A percentile compares a stretch with the other conserved stretches of the same genome.
These are phyloP conservation scores for Exophiala xenobiotica DNA, from an alignment of 2,329 filamentous ascomycete genomes.

Conservation along the genomic window DNA sequence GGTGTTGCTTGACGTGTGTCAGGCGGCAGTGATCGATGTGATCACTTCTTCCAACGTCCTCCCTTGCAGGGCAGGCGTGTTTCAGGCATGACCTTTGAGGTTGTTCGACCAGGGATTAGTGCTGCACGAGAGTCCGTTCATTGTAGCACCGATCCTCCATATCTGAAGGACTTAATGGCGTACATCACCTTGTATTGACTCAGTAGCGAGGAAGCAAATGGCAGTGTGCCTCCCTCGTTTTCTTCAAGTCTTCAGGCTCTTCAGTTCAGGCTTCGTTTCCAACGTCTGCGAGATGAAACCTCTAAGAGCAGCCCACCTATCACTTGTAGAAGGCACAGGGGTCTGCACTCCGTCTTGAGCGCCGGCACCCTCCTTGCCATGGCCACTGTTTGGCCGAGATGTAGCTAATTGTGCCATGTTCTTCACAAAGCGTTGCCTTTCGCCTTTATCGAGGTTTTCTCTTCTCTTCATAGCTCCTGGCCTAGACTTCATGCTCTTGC, in stretches of 20 bases:
- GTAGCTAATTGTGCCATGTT: constrained; percentile 71
- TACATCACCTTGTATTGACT: too few species aligned
- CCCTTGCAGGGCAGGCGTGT: too few species aligned
- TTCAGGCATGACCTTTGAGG: too few species aligned
- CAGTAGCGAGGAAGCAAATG: too few species aligned
- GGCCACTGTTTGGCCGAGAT: constrained; percentile 18
- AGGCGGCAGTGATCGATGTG: too few species aligned
- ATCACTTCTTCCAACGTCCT: too few species aligned
- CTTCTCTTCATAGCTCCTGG: constrained; percentile 82
- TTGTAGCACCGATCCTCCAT: too few species aligned
- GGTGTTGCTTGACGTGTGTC: too few species aligned
- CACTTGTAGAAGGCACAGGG: constrained; percentile 47
- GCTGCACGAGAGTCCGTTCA: too few species aligned
- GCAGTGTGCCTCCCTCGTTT: too few species aligned
- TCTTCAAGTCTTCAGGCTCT: constrained; percentile 13
- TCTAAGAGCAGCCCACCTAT: constrained; percentile 77
- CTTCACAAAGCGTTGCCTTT: constrained; percentile 79
- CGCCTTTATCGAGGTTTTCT: constrained; percentile 73
- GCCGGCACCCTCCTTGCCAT: constrained; percentile 11
- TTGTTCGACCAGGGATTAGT: too few species aligned
- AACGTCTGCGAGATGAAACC: constrained; percentile 83
- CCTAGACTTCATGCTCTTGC: constrained; percentile 70
- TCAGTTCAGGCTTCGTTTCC: constrained; percentile 61
- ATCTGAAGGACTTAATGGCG: too few species aligned
- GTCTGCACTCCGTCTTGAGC: constrained; percentile 13